Percentiles rank a stretch among this genome's conserved stretches.
Evolutionary conservation across 2,329 filamentous ascomycete genomes (phyloP).

Genomic region (Pleurostoma richardsiae): DNA sequence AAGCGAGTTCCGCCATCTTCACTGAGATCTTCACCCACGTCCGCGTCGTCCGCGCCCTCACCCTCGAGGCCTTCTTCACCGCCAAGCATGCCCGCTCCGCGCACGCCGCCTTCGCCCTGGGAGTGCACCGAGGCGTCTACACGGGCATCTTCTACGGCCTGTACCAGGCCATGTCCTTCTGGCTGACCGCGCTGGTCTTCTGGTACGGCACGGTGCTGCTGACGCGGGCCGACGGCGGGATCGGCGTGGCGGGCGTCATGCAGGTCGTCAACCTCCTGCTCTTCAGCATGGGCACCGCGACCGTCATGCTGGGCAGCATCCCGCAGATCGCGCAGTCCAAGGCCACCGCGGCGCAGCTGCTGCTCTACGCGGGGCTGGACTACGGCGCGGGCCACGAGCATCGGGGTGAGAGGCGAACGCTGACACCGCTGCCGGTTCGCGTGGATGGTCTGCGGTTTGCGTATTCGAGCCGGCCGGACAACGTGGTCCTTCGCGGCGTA

Average conservation of each 20-base stretch:
- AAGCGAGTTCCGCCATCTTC: conserved; percentile 57
- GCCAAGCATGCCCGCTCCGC: conserved; percentile 54
- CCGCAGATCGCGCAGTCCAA: conserved; percentile 75
- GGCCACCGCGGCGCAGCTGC: conserved; percentile 66
- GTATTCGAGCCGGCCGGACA: conserved; percentile 57
- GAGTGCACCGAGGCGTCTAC: conserved; percentile 60
- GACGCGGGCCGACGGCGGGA: conserved; percentile 33
- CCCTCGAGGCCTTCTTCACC: conserved; percentile 67
- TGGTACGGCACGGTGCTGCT: conserved; percentile 73
- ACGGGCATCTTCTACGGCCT: conserved; percentile 71
- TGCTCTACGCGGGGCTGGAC: conserved; percentile 63
- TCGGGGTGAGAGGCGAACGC: conserved; percentile 29
- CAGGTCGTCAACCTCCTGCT: conserved; percentile 77
- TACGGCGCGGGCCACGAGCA: conserved; percentile 51
- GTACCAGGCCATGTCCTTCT: conserved; percentile 67
- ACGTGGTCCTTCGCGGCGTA: conserved; percentile 56
- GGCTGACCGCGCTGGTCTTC: conserved; percentile 74
- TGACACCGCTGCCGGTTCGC: conserved; percentile 34
- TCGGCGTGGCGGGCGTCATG: conserved; percentile 56
- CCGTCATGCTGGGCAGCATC: conserved; percentile 65
- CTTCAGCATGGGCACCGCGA: conserved; percentile 73
- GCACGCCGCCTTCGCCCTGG: conserved; percentile 49
- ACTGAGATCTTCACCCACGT: conserved; percentile 76
- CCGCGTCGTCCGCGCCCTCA: conserved; percentile 69
- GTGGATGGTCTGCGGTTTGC: conserved; percentile 63